Percentiles rank a stretch among this genome's conserved stretches.
phyloP scores from a whole-genome alignment of 2,329 filamentous ascomycete species.

The Rhynchosporium agropyri region DNA sequence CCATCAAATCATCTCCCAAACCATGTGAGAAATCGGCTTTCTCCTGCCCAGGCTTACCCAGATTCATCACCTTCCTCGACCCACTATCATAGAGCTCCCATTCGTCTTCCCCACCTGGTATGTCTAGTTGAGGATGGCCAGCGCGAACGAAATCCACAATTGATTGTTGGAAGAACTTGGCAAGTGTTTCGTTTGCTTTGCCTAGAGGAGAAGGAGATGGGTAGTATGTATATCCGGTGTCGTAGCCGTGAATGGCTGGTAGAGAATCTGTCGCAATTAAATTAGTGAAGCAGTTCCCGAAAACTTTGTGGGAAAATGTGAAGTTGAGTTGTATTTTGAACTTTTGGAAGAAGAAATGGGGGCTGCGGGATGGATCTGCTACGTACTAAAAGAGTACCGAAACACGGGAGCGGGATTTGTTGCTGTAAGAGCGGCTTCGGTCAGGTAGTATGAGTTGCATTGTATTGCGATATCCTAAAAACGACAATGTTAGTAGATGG shows the following conservation, averaged over 20 bases:
- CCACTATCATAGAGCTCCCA: neutral
- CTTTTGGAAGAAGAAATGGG: too few relatives aligned
- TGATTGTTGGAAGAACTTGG: neutral
- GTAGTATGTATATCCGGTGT: slow-evolving; percentile 15
- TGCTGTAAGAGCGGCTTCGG: neutral
- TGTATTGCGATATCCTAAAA: slow-evolving; percentile 12
- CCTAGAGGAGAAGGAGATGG: neutral
- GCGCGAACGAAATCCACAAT: slow-evolving; percentile 8
- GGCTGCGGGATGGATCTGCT: too few relatives aligned
- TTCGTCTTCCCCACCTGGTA: neutral
- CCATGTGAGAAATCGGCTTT: neutral
- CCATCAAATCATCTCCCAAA: slow-evolving; percentile 2
- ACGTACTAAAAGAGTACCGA: slow-evolving; percentile 8
- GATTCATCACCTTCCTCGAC: neutral
- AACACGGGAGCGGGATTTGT: neutral
- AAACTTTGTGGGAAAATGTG: too few relatives aligned
- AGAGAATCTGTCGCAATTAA: neutral
- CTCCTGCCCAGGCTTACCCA: slow-evolving; percentile 7
- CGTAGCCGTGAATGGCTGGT: slow-evolving; percentile 15
- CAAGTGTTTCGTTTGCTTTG: neutral
- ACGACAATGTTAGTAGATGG: neutral
- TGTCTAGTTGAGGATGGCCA: neutral
- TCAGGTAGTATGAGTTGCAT: slow-evolving; percentile 16
- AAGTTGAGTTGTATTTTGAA: too few relatives aligned
- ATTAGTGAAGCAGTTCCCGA: too few relatives aligned